Percentiles rank a stretch among this genome's conserved stretches.
Conservation (phyloP, 2,329 filamentous ascomycete species). For the Ascochyta viciae-villosae region DNA sequence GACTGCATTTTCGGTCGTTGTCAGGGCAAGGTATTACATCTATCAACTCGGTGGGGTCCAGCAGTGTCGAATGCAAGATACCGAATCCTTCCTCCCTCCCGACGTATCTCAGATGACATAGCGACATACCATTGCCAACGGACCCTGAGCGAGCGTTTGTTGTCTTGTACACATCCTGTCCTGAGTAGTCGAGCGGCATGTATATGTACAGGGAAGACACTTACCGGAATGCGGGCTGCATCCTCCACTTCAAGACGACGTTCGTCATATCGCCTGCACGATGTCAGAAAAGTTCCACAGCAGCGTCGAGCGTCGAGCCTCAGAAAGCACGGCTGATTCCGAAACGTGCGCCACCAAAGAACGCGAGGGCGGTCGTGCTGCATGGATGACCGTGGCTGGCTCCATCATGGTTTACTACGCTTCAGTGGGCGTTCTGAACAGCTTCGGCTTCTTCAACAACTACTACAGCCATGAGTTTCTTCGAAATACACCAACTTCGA, state of each 20-base stretch:
- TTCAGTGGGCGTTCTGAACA: conserved; percentile 51
- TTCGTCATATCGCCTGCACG: conserved; percentile 16
- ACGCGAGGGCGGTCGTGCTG: conserved; percentile 23
- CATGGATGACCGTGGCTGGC: conserved; percentile 49
- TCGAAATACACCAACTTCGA: conserved; percentile 35
- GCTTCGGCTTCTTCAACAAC: conserved; percentile 55
- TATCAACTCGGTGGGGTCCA: neutral
- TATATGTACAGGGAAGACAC: conserved; percentile 18
- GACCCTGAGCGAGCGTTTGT: conserved; percentile 13
- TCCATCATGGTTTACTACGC: conserved; percentile 49
- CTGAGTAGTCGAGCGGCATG: conserved; percentile 12
- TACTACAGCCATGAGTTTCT: conserved; percentile 53
- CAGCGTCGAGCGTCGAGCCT: conserved; percentile 13
- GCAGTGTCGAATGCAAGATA: conserved; percentile 12
- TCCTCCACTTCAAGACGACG: conserved; percentile 5
- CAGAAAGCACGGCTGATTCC: conserved; percentile 23
- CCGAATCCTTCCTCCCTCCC: conserved; percentile 14
- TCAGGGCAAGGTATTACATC: conserved; percentile 5
- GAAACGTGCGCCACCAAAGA: conserved; percentile 35
- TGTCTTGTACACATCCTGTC: conserved; percentile 2
- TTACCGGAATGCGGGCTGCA: conserved; percentile 14
- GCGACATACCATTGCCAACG: conserved; percentile 15
- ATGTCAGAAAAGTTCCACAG: conserved; percentile 26
- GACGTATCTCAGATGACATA: conserved; percentile 20
- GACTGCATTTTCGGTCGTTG: conserved; percentile 12